phyloP scores from a whole-genome alignment of 2,329 filamentous ascomycete genomes.

The Lomentospora prolificans region DNA sequence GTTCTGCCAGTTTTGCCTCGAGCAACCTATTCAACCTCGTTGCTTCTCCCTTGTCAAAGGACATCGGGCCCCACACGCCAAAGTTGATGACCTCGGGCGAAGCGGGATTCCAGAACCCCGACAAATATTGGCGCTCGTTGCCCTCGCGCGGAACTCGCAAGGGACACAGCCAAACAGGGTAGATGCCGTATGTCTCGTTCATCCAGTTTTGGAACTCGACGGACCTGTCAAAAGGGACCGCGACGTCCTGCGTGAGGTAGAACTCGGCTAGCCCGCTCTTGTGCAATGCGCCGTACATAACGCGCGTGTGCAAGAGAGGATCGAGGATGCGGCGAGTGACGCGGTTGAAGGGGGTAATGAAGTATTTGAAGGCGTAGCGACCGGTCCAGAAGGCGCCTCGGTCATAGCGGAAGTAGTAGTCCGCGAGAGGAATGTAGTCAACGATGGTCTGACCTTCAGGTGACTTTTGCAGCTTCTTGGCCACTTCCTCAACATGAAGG shows the following conservation, averaged over 20 bases:
- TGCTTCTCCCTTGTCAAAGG: slow-evolving; percentile 31
- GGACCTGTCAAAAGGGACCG: slow-evolving; percentile 33
- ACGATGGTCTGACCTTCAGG: slow-evolving; percentile 10
- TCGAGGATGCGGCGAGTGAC: slow-evolving; percentile 53
- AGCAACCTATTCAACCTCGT: slow-evolving; percentile 48
- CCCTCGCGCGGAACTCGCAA: slow-evolving; percentile 32
- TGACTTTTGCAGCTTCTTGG: slow-evolving; percentile 7
- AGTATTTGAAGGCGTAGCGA: slow-evolving; percentile 52
- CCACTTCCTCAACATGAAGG: slow-evolving; percentile 46
- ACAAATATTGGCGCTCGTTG: slow-evolving; percentile 12
- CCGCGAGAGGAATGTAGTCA: slow-evolving; percentile 50
- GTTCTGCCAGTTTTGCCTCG: slow-evolving; percentile 46
- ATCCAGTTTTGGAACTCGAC: slow-evolving; percentile 39
- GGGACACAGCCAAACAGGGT: slow-evolving; percentile 48
- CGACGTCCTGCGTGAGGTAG: slow-evolving; percentile 57
- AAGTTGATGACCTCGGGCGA: slow-evolving; percentile 45
- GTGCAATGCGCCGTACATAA: slow-evolving; percentile 57
- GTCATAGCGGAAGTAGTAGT: slow-evolving; percentile 65
- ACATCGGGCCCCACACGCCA: slow-evolving; percentile 49
- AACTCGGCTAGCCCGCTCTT: slow-evolving; percentile 48
- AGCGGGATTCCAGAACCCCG: slow-evolving; percentile 25
- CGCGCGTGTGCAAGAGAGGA: slow-evolving; percentile 50
- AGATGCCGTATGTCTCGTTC: slow-evolving; percentile 33
- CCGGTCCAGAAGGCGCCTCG: slow-evolving; percentile 61
- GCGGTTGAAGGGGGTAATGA: slow-evolving; percentile 54